Conservation (phyloP, 139 green algal genomes). For the Gonium pectorale region DNA sequence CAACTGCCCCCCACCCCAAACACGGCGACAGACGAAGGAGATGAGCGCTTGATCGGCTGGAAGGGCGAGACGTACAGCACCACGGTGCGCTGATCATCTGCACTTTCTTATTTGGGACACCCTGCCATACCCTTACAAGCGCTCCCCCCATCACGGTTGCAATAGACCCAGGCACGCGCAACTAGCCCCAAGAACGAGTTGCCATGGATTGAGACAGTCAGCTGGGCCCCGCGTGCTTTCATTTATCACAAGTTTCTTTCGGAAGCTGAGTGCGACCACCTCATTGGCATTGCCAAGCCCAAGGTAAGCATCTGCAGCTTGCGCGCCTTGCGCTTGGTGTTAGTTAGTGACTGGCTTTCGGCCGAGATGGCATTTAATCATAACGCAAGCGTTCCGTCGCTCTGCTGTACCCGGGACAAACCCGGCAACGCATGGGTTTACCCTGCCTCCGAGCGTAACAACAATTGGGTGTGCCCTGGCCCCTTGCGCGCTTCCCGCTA, state of each 20-base stretch:
- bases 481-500: neutral
- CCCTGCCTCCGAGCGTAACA: neutral
- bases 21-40: conserved; percentile 8
- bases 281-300: neutral
- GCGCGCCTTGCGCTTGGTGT: neutral
- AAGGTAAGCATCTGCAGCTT: conserved; percentile 3
- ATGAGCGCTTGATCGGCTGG: conserved; percentile 44
- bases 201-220: conserved; percentile 42
- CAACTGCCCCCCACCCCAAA: neutral
- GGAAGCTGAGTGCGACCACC: conserved; percentile 49
- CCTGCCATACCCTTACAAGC: neutral
- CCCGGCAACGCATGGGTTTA: neutral
- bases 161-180: neutral
- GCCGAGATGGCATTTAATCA: no score
- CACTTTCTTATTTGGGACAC: no score
- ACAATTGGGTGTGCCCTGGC: neutral
- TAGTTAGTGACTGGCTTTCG: neutral
- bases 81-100: neutral
- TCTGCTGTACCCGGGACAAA: neutral
- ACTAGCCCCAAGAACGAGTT: neutral
- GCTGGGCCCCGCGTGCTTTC: conserved; percentile 39
- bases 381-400: no score
- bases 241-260: conserved; percentile 53
- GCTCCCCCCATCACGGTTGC: neutral
- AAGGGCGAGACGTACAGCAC: conserved; percentile 35